Evolutionary conservation across 495 filamentous ascomycete species (phyloP), one percentile per base, ranked within the genome.

Genomic region (Lichenothelia convexa): DNA sequence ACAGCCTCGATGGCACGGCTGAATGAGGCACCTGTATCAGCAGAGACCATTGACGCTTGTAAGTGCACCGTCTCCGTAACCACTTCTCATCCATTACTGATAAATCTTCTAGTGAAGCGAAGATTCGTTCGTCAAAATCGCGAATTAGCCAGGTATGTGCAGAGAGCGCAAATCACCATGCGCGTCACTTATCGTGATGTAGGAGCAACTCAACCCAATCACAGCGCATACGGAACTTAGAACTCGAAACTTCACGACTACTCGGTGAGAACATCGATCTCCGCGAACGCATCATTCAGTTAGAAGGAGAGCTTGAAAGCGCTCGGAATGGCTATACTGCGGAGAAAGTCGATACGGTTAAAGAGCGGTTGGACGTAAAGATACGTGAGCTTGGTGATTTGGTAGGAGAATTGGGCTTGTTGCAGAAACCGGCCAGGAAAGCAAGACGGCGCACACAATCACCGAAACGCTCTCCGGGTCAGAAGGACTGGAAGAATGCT

Each of bases 1-100:
- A n/a, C n/a, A n/a, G n/a, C n/a, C n/a, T n/a, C n/a, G n/a, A 93
- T 95, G 87, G 87, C 87, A 54, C 70, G 87, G 54, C 67, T 95
- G 50, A 94, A 94, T 62, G 89, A 94, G 56, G 66, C 70, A 46
- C 63, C 66, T 31, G 49, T 65, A 34, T 62, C 72, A 20, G 50
- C 63, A 37, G 87, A 93, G 55, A 78, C 68, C 24, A 58, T 92
- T 44, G 87, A 93, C 42, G 72, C 71, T 43, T 62, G 86, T 93
- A 65, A 58, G 84, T 73, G 24, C 22, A 19, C 32, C 16, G 16
- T 19, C 13, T 7, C 7, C 7, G 13, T 7, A 27, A 27, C 24
- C 24, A 13, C 24, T 27, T 7, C 7, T 13, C 13, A 13, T 27
- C 24, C 13, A 27, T 7, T 27, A 27, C 7, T 13, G 24, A 7